Evolutionary conservation across 129 eudicot genomes (phyloP), one percentile per base, ranked within the genome.

Genomic region (Artemisia tridentata): DNA sequence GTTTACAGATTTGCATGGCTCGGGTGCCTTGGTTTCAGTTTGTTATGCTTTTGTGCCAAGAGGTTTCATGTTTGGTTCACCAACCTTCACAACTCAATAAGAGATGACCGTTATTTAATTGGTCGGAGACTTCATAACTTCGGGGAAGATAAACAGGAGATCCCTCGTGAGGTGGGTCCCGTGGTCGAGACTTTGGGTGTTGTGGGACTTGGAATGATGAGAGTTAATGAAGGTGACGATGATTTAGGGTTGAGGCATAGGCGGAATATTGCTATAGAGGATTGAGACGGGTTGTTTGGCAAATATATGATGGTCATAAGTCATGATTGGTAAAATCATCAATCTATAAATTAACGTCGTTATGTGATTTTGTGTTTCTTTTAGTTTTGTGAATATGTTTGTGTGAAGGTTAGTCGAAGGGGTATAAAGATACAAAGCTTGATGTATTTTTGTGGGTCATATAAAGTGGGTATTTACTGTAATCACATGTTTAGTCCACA

Each of bases 21-120:
- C 65, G 96, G 98, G 25, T 92, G 98, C 81, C 84, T 92, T 27
- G 67, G 86, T 45, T 70, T 89, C 52, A 83, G 98, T 72, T 56
- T 79, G 59, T 55, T 89, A 34, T 86, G 86, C 61, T 92, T 84
- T 73, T 92, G 96, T 73, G 96, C 84, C 51, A 86, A 83, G 76
- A 83, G 98, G 64, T 92, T 92, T 79, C 98, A 89, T 63, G 81
- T 85, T 14, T 89, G 98, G 98, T 92, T 92, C 86, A 89, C 95
- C 74, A 92, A 86, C 78, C 86, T 92, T 29, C 96, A 92, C 74
- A 92, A 89, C 59, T 84, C 98, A 0, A 91, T 91, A 58, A 87
- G 98, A 10, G 98, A 91, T 59, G 98, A 91, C 67, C 95, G 98
- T 1, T 91, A 91, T 73, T 64, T 91, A 76, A 86, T 91, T 71